Percentiles rank a stretch among this genome's conserved stretches.
These are phyloP conservation scores for Polytolypa hystricis DNA, from an alignment of 2,329 filamentous ascomycete species.

Conservation along the genomic window DNA sequence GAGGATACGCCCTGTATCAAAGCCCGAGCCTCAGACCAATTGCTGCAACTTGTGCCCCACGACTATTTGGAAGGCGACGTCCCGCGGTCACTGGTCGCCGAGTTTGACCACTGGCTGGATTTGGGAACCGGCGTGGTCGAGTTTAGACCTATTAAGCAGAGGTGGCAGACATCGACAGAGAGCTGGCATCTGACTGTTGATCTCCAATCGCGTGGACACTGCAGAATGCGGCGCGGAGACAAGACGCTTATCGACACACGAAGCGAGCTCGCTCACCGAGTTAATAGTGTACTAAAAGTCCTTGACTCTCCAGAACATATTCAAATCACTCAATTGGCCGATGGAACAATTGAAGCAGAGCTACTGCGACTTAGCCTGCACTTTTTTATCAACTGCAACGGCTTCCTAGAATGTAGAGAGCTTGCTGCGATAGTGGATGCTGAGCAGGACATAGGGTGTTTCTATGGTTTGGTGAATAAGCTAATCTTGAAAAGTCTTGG, in stretches of 20 bases:
- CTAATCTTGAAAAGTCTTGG: conserved; percentile 13
- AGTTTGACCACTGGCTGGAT: conserved; percentile 37
- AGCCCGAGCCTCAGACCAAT: conserved; percentile 3
- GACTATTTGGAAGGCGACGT: conserved; percentile 15
- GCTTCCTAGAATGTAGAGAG: conserved; percentile 12
- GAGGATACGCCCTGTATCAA: conserved; percentile 12
- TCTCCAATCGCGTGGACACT: neutral
- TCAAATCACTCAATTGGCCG: conserved; percentile 19
- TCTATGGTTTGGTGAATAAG: conserved; percentile 17
- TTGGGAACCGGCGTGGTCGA: conserved; percentile 13
- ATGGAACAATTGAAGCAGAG: conserved; percentile 19
- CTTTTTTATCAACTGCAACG: conserved; percentile 28
- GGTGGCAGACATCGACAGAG: conserved; percentile 16
- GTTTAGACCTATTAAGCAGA: conserved; percentile 15
- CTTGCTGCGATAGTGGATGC: conserved; percentile 13
- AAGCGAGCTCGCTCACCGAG: conserved; percentile 23
- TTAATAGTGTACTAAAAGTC: conserved; percentile 23
- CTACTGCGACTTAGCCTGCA: conserved; percentile 38
- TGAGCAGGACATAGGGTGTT: conserved; percentile 15
- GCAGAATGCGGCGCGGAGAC: conserved; percentile 3
- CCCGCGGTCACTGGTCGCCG: conserved; percentile 22
- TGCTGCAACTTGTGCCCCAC: conserved; percentile 18
- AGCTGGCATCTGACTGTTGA: conserved; percentile 16
- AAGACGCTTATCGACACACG: conserved; percentile 22
- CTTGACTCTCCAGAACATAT: conserved; percentile 29